A percentile compares a stretch with the other conserved stretches of the same genome.
Evolutionary conservation across 1,284 basidiomycete genomes (phyloP).

Genomic region (Cryptococcus hybrid): DNA sequence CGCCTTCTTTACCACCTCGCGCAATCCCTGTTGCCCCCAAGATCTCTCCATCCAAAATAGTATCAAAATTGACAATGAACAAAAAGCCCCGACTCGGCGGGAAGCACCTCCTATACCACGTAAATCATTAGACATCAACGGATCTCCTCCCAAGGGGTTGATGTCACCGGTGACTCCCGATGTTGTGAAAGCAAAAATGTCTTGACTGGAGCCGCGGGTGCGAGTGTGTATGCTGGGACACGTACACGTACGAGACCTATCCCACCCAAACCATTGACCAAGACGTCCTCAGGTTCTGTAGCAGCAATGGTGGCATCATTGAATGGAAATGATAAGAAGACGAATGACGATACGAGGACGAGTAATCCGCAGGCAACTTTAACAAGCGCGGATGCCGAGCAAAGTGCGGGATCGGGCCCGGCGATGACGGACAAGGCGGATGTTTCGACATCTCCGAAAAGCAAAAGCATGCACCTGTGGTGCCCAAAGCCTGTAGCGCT

Average conservation of each 20-base stretch:
- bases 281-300: neutral
- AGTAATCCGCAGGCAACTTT: neutral
- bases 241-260: neutral
- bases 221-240: neutral
- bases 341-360: neutral
- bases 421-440: too few species aligned
- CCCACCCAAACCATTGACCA: neutral
- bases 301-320: neutral
- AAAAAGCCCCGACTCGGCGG: neutral
- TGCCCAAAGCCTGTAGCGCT: slow-evolving; percentile 23
- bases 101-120: neutral
- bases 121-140: slow-evolving; percentile 22
- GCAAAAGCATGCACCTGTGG: slow-evolving; percentile 18
- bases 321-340: neutral
- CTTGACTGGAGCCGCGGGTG: neutral
- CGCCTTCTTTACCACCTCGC: slow-evolving; percentile 19
- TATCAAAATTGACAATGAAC: too few species aligned
- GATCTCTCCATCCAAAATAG: too few species aligned
- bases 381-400: too few species aligned
- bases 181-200: neutral
- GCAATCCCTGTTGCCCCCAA: neutral
- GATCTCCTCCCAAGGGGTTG: slow-evolving; percentile 22
- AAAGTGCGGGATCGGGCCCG: too few species aligned
- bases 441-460: neutral
- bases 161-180: slow-evolving; percentile 21